Base-by-base conservation (phyloP, 306 rosid species). In the Benincasa hispida region DNA sequence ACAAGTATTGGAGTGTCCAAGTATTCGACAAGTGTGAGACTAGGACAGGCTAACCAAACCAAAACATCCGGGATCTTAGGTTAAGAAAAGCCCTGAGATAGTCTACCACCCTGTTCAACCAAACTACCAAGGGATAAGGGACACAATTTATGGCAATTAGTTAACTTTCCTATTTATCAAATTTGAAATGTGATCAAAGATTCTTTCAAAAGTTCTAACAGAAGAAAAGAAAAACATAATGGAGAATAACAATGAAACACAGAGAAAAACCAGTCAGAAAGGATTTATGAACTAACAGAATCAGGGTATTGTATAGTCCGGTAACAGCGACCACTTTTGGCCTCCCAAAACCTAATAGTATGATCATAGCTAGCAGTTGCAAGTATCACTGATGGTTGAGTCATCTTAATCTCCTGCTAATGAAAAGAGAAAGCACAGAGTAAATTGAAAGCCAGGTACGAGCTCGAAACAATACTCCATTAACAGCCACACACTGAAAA, bases 331-430 rank as follows among this genome's bases (percentile, higher is more conserved):
- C 98, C 98, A 70, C 98, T 86, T 83, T 92, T 95, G 72, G 99
- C 98, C 81, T 95, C 99, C 99, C 99, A 95, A 81, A 95, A 95
- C 57, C 92, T 92, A 86, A 95, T 90, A 42, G 97, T 88, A 86
- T 90, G 99, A 85, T 95, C 99, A 85, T 95, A 95, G 83, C 98
- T 90, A 6, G 98, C 97, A 25, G 99, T 95, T 21, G 99, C 98
- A 73, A 95, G 98, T 60, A 95, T 82, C 82, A 95, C 99, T 14
- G 93, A 87, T 32, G 95, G 97, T 80, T 92, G 99, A 80, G 83
- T 87, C 99, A 95, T 95, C 77, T 79, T 83, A 68, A 72, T 42
- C 17, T 28, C 59, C 72, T 76, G 22, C 59, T 6, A 42, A 3
- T 0, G 18, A 45, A 10, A 18, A 45, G 25, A 27, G 25, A 50